A percentile compares a stretch with the other conserved stretches of the same genome.
These are phyloP conservation scores for Entomortierella lignicola DNA, from an alignment of 192 early-diverging fungal genomes.

Conservation along the genomic window DNA sequence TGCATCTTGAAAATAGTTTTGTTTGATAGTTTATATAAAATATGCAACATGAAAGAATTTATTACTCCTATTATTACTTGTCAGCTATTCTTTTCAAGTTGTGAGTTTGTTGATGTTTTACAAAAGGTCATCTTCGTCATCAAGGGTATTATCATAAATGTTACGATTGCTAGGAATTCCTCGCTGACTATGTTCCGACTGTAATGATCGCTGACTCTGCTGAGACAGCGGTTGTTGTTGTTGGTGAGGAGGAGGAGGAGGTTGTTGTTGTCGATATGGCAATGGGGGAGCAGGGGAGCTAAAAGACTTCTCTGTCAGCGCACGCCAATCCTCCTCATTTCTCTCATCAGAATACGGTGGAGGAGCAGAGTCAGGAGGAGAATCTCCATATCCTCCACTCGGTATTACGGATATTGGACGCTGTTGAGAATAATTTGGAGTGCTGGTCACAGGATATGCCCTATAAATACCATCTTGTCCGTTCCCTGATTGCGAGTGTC, in stretches of 20 bases:
- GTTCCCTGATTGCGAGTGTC: not conserved
- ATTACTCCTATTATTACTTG: too few relatives aligned
- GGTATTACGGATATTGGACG: not conserved
- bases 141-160: conserved; percentile 15
- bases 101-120: not conserved
- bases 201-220: not conserved
- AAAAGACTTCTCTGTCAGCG: conserved; percentile 14
- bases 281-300: not conserved
- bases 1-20: conserved; percentile 14
- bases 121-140: conserved; percentile 19
- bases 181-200: not conserved
- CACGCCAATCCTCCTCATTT: conserved; percentile 36
- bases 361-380: conserved; percentile 6
- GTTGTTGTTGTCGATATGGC: conserved; percentile 3
- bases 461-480: conserved; percentile 7
- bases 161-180: conserved; percentile 22
- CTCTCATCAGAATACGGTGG: conserved; percentile 25
- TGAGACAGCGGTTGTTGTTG: conserved; percentile 1
- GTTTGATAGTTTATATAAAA: too few relatives aligned
- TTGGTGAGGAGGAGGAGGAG: not conserved
- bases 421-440: not conserved
- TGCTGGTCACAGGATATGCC: not conserved
- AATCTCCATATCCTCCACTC: conserved; percentile 21
- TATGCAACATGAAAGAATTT: too few relatives aligned
- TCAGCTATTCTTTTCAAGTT: too few relatives aligned